Evolutionary conservation across 2,329 filamentous ascomycete species (phyloP).

Genomic region (Geosmithia putterillii): DNA sequence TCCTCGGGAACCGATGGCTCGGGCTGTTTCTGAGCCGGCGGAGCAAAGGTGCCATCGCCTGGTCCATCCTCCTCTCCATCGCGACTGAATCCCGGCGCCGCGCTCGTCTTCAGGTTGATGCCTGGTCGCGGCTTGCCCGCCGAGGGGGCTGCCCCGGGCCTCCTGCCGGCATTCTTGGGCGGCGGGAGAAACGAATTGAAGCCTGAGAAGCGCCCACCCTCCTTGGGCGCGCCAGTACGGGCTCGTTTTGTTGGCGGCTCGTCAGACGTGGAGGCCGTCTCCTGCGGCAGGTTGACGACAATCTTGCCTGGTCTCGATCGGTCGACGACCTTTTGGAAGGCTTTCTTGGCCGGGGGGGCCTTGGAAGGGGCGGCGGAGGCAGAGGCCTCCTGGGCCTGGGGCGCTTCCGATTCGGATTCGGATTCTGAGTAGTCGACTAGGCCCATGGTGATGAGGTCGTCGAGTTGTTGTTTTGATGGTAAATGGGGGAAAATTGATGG

Average conservation of each 20-base stretch:
- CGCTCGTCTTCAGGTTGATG: conserved; percentile 69
- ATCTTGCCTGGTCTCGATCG: conserved; percentile 75
- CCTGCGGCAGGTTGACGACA: conserved; percentile 60
- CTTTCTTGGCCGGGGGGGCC: conserved; percentile 29
- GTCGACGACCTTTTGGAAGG: conserved; percentile 72
- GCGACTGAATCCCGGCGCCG: conserved; percentile 69
- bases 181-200: conserved; percentile 82
- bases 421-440: conserved; percentile 80
- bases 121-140: conserved; percentile 13
- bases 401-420: conserved; percentile 41
- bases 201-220: conserved; percentile 56
- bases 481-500: neutral
- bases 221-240: conserved; percentile 28
- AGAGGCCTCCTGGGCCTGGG: too few relatives aligned
- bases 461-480: neutral
- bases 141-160: conserved; percentile 11
- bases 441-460: conserved; percentile 47
- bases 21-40: conserved; percentile 25
- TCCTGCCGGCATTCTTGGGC: conserved; percentile 50
- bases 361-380: too few relatives aligned
- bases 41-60: conserved; percentile 16
- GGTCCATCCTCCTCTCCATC: conserved; percentile 19
- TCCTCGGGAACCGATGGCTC: conserved; percentile 40
- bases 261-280: conserved; percentile 10
- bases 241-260: conserved; percentile 57